Percentiles rank a stretch among this genome's conserved stretches.
These are phyloP conservation scores for Xylaria nigripes DNA, from an alignment of 495 filamentous ascomycete genomes.

Conservation along the genomic window DNA sequence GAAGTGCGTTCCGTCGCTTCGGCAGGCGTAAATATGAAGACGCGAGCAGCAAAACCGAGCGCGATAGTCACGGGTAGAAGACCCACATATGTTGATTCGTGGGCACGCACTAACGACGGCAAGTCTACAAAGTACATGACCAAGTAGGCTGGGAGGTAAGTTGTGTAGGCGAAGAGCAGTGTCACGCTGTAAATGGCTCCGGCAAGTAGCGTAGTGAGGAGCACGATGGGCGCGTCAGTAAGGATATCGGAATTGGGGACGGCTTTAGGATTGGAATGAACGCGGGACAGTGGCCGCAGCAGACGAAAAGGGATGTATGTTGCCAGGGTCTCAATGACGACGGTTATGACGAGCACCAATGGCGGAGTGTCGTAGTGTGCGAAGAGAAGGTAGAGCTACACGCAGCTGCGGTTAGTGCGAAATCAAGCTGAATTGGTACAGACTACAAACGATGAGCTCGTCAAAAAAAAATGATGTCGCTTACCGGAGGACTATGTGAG, in stretches of 20 bases:
- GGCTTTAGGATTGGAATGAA: constrained; percentile 50
- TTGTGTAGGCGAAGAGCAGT: constrained; percentile 53
- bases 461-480: constrained; percentile 12
- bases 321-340: constrained; percentile 57
- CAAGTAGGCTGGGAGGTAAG: constrained; percentile 58
- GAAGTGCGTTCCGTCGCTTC: constrained; percentile 40
- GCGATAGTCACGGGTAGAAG: constrained; percentile 47
- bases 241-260: constrained; percentile 63
- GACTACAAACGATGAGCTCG: not conserved
- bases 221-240: constrained; percentile 52
- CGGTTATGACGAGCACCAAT: constrained; percentile 46
- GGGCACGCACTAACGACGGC: constrained; percentile 53
- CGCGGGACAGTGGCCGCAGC: constrained; percentile 53
- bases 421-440: not conserved
- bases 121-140: constrained; percentile 63
- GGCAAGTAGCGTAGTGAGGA: constrained; percentile 56
- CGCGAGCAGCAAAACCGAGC: constrained; percentile 57
- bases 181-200: constrained; percentile 59
- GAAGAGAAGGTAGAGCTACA: constrained; percentile 54
- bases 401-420: not conserved
- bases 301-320: constrained; percentile 62
- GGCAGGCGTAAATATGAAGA: constrained; percentile 68
- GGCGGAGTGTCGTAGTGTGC: constrained; percentile 64
- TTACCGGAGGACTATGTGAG: constrained; percentile 59
- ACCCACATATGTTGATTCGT: constrained; percentile 48